A percentile compares a stretch with the other conserved stretches of the same genome.
Evolutionary conservation across 2,329 filamentous ascomycete genomes (phyloP).

Genomic region (Cercospora sp.): DNA sequence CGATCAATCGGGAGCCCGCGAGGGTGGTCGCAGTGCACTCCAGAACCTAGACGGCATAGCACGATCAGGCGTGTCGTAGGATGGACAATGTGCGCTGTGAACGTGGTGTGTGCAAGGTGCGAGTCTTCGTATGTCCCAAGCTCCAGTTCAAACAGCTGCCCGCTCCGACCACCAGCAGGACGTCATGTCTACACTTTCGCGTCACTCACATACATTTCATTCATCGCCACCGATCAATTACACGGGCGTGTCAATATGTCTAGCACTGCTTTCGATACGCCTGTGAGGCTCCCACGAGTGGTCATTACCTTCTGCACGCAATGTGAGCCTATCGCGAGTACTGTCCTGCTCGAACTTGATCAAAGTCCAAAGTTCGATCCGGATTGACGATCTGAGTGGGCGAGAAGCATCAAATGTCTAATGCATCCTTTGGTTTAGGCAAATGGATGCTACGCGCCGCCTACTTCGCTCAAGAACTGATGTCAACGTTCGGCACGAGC

Average conservation of each 20-base stretch:
- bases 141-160: neutral
- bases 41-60: neutral
- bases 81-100: neutral
- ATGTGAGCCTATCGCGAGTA: slow-evolving; percentile 43
- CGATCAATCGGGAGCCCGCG: slow-evolving; percentile 10
- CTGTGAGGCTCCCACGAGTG: slow-evolving; percentile 62
- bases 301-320: slow-evolving; percentile 93
- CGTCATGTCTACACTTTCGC: neutral
- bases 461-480: slow-evolving; percentile 89
- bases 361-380: slow-evolving; percentile 20
- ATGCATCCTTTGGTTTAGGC: neutral
- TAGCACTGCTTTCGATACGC: neutral
- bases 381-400: slow-evolving; percentile 18
- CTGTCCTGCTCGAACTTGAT: neutral
- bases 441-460: slow-evolving; percentile 38
- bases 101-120: neutral
- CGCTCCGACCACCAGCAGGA: neutral
- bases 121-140: neutral
- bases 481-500: slow-evolving; percentile 83
- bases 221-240: neutral
- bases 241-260: neutral
- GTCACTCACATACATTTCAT: neutral
- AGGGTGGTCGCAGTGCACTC: neutral
- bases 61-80: neutral
- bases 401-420: neutral